Conservation (phyloP, 2,329 filamentous ascomycete genomes). For the Fusarium pseudocircinatum region DNA sequence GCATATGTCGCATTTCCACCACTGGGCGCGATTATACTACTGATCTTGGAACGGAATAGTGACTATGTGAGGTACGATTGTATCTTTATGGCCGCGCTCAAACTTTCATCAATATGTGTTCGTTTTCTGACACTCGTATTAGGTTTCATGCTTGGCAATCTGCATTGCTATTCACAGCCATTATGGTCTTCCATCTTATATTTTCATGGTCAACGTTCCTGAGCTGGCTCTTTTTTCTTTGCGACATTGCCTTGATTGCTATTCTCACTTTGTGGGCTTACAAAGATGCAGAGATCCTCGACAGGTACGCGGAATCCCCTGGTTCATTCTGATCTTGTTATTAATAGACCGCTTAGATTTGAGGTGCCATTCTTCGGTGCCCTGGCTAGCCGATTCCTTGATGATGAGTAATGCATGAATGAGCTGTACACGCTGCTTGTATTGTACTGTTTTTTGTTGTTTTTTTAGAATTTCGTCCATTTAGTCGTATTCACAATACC, state of each 20-base stretch:
- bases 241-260: conserved; percentile 79
- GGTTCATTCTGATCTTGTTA: background rate
- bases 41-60: conserved; percentile 91
- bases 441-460: background rate
- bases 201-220: conserved; percentile 86
- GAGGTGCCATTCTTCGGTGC: conserved; percentile 89
- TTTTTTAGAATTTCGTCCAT: background rate
- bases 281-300: conserved; percentile 76
- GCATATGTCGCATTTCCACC: conserved; percentile 90
- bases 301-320: conserved; percentile 57
- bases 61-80: conserved; percentile 88
- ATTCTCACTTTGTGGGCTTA: conserved; percentile 84
- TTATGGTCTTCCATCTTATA: conserved; percentile 82
- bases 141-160: conserved; percentile 98
- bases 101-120: background rate
- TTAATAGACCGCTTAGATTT: conserved; percentile 61
- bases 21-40: conserved; percentile 81
- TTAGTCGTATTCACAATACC: conserved; percentile 26
- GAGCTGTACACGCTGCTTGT: background rate
- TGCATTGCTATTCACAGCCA: conserved; percentile 79
- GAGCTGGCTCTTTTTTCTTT: conserved; percentile 82
- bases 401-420: conserved; percentile 72
- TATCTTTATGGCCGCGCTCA: background rate
- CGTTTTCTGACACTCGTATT: conserved; percentile 16
- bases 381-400: conserved; percentile 87